These are phyloP conservation scores for Blastobotrys parvus DNA, from an alignment of 805 yeast genomes.

Conservation along the genomic window DNA sequence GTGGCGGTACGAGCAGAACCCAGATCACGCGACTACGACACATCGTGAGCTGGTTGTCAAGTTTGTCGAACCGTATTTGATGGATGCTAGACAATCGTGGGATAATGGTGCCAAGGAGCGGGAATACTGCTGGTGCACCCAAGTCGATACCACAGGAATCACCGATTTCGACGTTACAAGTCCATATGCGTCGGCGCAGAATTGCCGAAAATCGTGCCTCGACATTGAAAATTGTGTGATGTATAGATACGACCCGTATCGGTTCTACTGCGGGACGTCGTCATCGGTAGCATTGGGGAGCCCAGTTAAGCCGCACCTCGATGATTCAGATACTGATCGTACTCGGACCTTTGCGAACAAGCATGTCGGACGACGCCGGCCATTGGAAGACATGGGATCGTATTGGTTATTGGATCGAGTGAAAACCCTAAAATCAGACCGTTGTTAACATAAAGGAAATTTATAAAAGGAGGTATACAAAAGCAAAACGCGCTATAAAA, in stretches of 20 bases:
- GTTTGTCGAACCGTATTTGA: conserved; percentile 18
- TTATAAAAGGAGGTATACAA: no score
- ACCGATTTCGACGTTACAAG: background rate
- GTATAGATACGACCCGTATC: conserved; percentile 23
- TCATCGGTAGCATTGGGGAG: conserved; percentile 22
- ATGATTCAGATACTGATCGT: conserved; percentile 3
- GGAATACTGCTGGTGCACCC: conserved; percentile 16
- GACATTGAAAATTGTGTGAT: conserved; percentile 18
- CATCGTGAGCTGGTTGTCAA: no score
- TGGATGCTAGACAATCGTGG: conserved; percentile 18
- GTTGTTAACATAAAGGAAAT: no score
- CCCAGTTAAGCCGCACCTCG: conserved; percentile 18
- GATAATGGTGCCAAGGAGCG: conserved; percentile 22
- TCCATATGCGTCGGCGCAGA: conserved; percentile 17
- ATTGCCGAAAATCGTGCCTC: conserved; percentile 19
- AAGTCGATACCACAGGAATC: background rate
- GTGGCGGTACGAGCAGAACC: conserved; percentile 28
- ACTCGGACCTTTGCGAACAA: background rate
- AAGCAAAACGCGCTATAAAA: background rate
- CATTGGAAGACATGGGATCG: conserved; percentile 16
- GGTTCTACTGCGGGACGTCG: conserved; percentile 24
- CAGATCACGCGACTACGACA: no score
- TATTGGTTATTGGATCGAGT: conserved; percentile 24
- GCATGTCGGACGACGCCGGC: background rate
- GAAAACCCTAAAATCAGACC: no score